Conservation (phyloP, 768 basidiomycete genomes). For the Sarcodon aspratus region DNA sequence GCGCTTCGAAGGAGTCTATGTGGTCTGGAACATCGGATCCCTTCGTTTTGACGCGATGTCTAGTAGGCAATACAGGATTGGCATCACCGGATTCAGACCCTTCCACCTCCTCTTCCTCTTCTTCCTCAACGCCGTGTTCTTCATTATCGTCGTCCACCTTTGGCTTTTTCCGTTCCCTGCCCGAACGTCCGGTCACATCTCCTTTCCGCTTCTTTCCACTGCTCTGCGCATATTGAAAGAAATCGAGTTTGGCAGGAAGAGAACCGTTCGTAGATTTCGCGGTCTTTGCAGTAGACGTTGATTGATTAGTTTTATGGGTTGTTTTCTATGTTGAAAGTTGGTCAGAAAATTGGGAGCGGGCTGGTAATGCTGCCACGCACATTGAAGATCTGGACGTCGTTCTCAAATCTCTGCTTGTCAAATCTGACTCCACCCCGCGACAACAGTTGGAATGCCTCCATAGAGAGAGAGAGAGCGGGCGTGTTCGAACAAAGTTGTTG, state of each 20-base stretch:
- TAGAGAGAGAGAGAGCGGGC: conserved; percentile 12
- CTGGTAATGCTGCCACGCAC: conserved; percentile 21
- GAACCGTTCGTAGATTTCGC: conserved; percentile 24
- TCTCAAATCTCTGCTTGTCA: conserved; percentile 62
- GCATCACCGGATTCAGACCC: conserved; percentile 14
- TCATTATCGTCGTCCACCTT: conserved; percentile 17
- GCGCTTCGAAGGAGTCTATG: conserved; percentile 44
- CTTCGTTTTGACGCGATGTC: conserved; percentile 65
- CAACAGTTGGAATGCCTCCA: conserved; percentile 86
- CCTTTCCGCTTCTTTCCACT: conserved; percentile 41
- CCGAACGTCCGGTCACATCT: conserved; percentile 3
- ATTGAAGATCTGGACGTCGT: conserved; percentile 62
- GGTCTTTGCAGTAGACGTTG: conserved; percentile 7
- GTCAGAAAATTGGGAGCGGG: not conserved
- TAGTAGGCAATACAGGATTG: conserved; percentile 5
- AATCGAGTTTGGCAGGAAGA: conserved; percentile 75
- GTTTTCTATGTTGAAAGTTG: conserved; percentile 15
- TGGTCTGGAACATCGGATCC: conserved; percentile 58
- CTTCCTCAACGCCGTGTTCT: conserved; percentile 8
- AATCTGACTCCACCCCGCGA: conserved; percentile 80
- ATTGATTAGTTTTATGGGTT: conserved; percentile 12
- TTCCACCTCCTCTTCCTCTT: conserved; percentile 12
- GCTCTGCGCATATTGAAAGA: conserved; percentile 78
- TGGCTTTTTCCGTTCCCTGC: conserved; percentile 14
- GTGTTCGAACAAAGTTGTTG: not conserved